Base-by-base conservation (phyloP, 805 yeast genomes). In the Vanderwaltozyma tropicalis region DNA sequence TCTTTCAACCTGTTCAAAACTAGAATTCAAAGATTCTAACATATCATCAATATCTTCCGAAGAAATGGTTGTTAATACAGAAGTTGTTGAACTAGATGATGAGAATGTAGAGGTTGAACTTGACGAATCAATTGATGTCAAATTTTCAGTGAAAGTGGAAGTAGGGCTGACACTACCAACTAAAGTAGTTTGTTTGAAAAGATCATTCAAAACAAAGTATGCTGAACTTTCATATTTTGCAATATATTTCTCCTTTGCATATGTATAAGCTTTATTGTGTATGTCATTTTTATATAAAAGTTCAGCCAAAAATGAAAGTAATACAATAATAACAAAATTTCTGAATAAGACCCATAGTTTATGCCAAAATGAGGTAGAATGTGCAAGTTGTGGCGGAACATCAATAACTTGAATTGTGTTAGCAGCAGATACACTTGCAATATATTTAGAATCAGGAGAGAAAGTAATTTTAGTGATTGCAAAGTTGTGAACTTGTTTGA, bases 371-470 rank as follows among this genome's bases (percentile, higher is more conserved):
- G 61, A 49, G 7, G 73, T 63, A 13, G 35, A 32, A 4, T 53
- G 52, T 1, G 70, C 61, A 42, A 66, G 66, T 17, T 67, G 68
- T 18, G 58, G 61, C 3, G 92, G 88, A 16, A 85, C 56, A 40
- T 64, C 67, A 40, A 78, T 61, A 8, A 85, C 75, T 47, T 71
- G 75, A 21, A 86, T 71, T 1, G 85, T 69, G 43, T 80, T 78
- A 3, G 92, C 83, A 1, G 88, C 94, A 25, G 89, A 79, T 0
- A 76, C 79, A 17, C 85, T 72, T 3, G 85, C 89, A 34, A 85
- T 60, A 39, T 68, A 68, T 35, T 71, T 61, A 7, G 88, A 86
- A 52, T 75, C 68, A 12, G 82, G 79, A 4, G 86, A 78, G 42
- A 85, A 78, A 2, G 74, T 64, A 9, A 84, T 74, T 31, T 72